Evolutionary conservation across 441 rosid species (phyloP).

Genomic region (Arabidopsis hybrid): DNA sequence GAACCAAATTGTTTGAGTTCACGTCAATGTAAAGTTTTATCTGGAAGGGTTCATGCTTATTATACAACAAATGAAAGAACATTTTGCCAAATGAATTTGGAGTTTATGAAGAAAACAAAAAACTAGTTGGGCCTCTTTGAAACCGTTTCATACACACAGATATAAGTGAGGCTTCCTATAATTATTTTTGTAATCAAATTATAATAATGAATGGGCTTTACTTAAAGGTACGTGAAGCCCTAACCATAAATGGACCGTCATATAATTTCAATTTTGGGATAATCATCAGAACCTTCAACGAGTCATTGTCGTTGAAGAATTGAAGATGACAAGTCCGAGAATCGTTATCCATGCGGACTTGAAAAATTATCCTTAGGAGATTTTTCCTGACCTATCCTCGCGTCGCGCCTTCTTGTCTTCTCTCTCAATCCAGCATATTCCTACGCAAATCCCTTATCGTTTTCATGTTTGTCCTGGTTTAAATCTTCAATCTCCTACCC

Average conservation of each 20-base stretch:
- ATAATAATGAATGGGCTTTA: constrained; percentile 25
- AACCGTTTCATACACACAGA: too few relatives aligned
- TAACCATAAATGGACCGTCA: constrained; percentile 19
- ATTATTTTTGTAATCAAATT: background rate
- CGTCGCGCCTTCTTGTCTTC: constrained; percentile 39
- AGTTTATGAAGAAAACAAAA: background rate
- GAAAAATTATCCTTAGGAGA: constrained; percentile 28
- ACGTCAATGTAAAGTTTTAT: background rate
- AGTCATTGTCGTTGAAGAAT: constrained; percentile 7
- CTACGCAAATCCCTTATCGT: background rate
- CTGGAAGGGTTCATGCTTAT: background rate
- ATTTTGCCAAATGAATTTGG: too few relatives aligned
- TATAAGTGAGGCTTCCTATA: too few relatives aligned
- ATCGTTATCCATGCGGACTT: constrained; percentile 36
- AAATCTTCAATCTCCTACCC: background rate
- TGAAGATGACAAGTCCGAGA: constrained; percentile 37
- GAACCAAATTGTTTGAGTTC: background rate
- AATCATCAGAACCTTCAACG: background rate
- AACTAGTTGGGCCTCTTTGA: background rate
- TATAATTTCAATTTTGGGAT: background rate
- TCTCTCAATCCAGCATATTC: constrained; percentile 41
- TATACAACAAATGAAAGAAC: background rate
- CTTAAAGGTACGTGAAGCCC: background rate
- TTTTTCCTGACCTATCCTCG: constrained; percentile 44
- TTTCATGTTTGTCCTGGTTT: constrained; percentile 12